phyloP scores from a whole-genome alignment of 441 rosid species.

The Aleurites moluccanus region DNA sequence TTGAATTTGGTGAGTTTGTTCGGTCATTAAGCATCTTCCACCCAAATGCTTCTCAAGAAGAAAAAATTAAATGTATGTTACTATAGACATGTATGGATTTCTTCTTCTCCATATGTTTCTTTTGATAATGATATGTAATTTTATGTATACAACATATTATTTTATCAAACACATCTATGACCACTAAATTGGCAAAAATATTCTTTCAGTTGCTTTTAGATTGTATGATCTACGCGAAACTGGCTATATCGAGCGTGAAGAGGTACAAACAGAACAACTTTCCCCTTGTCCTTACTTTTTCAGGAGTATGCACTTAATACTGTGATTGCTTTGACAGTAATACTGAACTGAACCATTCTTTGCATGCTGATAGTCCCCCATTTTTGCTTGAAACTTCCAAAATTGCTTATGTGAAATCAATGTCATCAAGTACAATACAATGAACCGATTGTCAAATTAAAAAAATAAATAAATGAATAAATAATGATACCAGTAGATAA shows the following conservation, averaged over 20 bases:
- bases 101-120: background rate
- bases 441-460: background rate
- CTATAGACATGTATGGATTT: background rate
- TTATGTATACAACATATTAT: background rate
- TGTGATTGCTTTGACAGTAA: background rate
- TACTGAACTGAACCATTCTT: background rate
- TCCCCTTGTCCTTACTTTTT: constrained; percentile 1
- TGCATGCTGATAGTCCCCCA: background rate
- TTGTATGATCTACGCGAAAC: constrained; percentile 61
- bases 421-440: background rate
- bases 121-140: background rate
- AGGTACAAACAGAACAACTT: constrained; percentile 38
- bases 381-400: background rate
- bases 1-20: constrained; percentile 66
- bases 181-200: constrained; percentile 7
- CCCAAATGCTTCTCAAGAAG: constrained; percentile 47
- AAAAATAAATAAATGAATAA: too few species aligned
- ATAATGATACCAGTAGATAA: background rate
- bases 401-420: background rate
- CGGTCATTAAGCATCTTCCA: constrained; percentile 57
- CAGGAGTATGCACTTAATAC: background rate
- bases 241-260: constrained; percentile 61
- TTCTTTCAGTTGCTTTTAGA: constrained; percentile 63
- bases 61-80: constrained; percentile 51
- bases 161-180: background rate